phyloP scores from a whole-genome alignment of 148 eudicot species.

The Arbutus unedo region DNA sequence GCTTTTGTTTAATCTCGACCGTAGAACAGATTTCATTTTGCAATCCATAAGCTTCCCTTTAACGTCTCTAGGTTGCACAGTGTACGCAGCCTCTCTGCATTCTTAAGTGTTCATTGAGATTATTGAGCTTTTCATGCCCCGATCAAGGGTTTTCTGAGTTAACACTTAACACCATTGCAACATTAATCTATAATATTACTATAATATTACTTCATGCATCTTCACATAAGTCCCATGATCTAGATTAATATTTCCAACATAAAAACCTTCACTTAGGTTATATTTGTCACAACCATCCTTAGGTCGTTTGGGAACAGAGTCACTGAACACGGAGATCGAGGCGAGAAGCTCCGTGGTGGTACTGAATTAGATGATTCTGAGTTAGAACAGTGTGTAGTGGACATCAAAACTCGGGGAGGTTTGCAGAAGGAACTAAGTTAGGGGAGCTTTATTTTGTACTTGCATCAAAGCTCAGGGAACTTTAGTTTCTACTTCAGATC shows the following conservation, averaged over 20 bases:
- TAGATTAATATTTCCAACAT: background rate
- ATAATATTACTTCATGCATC: background rate
- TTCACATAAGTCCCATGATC: background rate
- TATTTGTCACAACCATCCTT: background rate
- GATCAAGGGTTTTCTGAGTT: background rate
- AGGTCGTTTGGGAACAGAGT: background rate
- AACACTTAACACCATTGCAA: background rate
- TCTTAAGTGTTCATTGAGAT: background rate
- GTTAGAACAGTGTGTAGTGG: background rate
- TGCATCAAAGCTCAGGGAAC: background rate
- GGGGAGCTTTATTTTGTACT: background rate
- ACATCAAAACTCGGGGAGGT: background rate
- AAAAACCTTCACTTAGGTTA: background rate
- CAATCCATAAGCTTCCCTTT: background rate
- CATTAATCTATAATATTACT: no score
- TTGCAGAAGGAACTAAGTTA: background rate
- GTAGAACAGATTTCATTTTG: background rate
- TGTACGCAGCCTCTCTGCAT: background rate
- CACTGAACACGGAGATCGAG: background rate
- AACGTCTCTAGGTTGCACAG: background rate
- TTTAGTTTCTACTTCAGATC: background rate
- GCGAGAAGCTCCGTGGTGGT: background rate
- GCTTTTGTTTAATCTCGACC: background rate
- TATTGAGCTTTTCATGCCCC: background rate
- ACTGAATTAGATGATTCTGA: background rate